These are phyloP conservation scores for Pleurotus salmoneostramineus DNA, from an alignment of 768 basidiomycete genomes.

Conservation along the genomic window DNA sequence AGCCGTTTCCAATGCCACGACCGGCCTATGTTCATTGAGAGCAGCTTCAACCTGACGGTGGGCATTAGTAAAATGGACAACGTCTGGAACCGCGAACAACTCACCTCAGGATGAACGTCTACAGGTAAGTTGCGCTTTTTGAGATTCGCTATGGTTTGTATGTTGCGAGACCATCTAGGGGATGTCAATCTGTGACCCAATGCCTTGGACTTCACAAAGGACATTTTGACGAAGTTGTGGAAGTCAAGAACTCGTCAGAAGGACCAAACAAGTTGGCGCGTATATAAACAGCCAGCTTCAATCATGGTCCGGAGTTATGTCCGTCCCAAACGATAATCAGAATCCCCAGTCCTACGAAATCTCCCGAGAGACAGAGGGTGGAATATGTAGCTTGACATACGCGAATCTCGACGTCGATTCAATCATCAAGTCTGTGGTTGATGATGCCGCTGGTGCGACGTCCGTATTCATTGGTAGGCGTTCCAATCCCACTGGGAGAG, in stretches of 20 bases:
- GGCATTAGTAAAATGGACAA: not conserved
- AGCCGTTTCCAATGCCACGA: constrained; percentile 91
- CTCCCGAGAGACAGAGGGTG: constrained; percentile 36
- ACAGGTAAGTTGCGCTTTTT: constrained; percentile 30
- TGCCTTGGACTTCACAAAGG: not conserved
- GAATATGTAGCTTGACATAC: constrained; percentile 57
- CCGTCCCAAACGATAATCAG: too few relatives aligned
- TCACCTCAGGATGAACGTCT: constrained; percentile 79
- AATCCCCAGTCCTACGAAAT: constrained; percentile 34
- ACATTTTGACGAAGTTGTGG: not conserved
- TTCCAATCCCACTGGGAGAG: not conserved
- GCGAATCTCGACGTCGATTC: constrained; percentile 48
- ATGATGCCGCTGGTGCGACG: constrained; percentile 66
- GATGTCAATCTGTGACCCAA: not conserved
- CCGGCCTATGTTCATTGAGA: constrained; percentile 53
- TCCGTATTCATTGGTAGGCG: constrained; percentile 67
- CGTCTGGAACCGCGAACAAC: not conserved
- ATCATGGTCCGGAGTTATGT: too few relatives aligned
- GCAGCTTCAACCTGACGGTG: constrained; percentile 50
- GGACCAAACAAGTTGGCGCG: too few relatives aligned
- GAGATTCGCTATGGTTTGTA: not conserved
- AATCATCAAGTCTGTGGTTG: constrained; percentile 60
- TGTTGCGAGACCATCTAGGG: not conserved
- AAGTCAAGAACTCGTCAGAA: not conserved
- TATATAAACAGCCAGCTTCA: too few relatives aligned